Evolutionary conservation across 2,329 filamentous ascomycete species (phyloP), one percentile per base, ranked within the genome.

Genomic region (Phoma sp.): DNA sequence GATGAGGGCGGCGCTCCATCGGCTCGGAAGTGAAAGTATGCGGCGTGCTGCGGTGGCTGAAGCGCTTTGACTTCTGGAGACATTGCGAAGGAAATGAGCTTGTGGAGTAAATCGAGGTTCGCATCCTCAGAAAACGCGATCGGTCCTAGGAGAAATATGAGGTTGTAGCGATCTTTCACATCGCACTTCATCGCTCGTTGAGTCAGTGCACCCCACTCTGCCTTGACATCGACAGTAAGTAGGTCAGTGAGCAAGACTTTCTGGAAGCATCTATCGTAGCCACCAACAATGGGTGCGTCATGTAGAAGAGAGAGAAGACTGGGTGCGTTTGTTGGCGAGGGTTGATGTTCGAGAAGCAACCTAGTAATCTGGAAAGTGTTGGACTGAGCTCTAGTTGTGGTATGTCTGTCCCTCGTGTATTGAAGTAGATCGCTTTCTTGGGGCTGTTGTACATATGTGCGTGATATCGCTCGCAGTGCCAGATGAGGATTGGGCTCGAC

Each of bases 71-170:
- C 59, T 0, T 76, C 72, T 0, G 73, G 59, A 15, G 80, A 62
- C 0, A 80, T 60, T 0, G 74, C 72, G 61, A 81, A 84, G 0
- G 81, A 77, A 5, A 80, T 69, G 1, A 87, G 61, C 0, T 77
- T 69, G 37, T 76, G 72, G 1, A 85, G 40, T 0, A 80, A 39
- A 0, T 66, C 60, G 64, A 81, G 76, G n/a, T 81, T 67, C 1
- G 70, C 67, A 25, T 71, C 59, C 0, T 65, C 24, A 0, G 71
- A 63, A 55, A 80, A 85, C 0, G 78, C 73, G n/a, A 85, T 64
- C 0, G 76, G 61, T 1, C 74, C 76, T 9, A 84, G 70, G 0
- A 80, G 54, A 47, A 84, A 84, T 69, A 81, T 81, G 15, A 84
- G 60, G 2, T 46, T 58, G 45, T 74, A 77, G 10, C 55, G 61